Base-by-base conservation (phyloP, 352 stramenopile species). In the Pythium dissotocum region DNA sequence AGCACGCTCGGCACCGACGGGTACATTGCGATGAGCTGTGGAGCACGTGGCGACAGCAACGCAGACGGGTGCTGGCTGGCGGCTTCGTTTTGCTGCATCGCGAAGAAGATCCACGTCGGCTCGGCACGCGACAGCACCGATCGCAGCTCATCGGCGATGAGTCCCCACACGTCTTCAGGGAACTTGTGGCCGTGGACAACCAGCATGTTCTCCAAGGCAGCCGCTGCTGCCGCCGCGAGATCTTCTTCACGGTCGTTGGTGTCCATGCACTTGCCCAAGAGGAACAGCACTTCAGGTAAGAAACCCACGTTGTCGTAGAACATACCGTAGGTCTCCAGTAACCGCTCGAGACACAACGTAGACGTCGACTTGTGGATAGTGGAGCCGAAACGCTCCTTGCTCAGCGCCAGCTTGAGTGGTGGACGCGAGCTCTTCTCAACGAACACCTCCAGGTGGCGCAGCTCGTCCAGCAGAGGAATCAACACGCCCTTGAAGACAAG, bases 401-500 rank as follows among this genome's bases (percentile, higher is more conserved):
- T 65, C 2, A 83, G 55, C 4, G 77, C 65, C 0, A 93, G 72
- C 68, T 89, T 88, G 0, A 83, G 76, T 12, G 70, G 52, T 28
- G 59, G 59, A 9, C 73, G 79, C 2, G 60, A 65, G 7, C 77
- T 71, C 30, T 81, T 83, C 40, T 90, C 82, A 4, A 90, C 72
- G 54, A 80, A 76, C 32, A 89, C 72, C 61, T 93, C 85, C 6
- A 91, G 70, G 46, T 90, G 84, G 6, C 78, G 82, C 44, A 95
- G 63, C 42, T 95, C 82, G 40, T 93, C 83, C 40, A 97, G 73
- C 35, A 97, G 60, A 5, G 89, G 88, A 51, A 96, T 91, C 1
- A 97, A 58, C n/a, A 97, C 85, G 30, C 83, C 87, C 57, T 91
- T 89, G 63, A 95, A 97, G 7, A 97, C 72, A 21, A 96, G 70